A percentile compares a stretch with the other conserved stretches of the same genome.
Conservation (phyloP, 2,329 filamentous ascomycete species). For the Alternaria solani region DNA sequence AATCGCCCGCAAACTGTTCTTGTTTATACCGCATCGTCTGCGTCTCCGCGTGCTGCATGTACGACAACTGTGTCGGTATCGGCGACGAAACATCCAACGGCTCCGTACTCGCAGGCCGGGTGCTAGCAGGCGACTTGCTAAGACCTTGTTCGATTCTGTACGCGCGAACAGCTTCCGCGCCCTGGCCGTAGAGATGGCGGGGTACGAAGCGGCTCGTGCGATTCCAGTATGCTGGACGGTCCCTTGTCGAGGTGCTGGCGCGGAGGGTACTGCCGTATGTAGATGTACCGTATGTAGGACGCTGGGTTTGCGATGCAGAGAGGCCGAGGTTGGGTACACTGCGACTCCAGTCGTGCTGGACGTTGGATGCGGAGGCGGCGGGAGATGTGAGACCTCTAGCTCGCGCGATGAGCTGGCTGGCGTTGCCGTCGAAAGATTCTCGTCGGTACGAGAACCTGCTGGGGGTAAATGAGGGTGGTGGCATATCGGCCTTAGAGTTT, state of each 20-base stretch:
- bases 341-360: conserved; percentile 36
- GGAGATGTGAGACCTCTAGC: conserved; percentile 24
- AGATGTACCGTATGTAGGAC: conserved; percentile 25
- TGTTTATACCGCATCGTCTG: conserved; percentile 17
- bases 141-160: conserved; percentile 32
- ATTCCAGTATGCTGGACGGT: conserved; percentile 42
- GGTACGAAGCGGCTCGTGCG: conserved; percentile 48
- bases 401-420: conserved; percentile 29
- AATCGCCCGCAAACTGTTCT: conserved; percentile 20
- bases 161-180: conserved; percentile 39
- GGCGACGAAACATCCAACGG: conserved; percentile 36
- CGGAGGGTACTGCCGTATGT: conserved; percentile 24
- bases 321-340: conserved; percentile 36
- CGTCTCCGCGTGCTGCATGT: conserved; percentile 17
- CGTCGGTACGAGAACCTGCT: conserved; percentile 18
- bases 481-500: conserved; percentile 7
- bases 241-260: conserved; percentile 16
- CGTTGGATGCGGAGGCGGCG: conserved; percentile 11
- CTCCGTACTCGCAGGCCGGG: conserved; percentile 26
- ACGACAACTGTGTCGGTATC: conserved; percentile 32
- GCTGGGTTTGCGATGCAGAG: conserved; percentile 20
- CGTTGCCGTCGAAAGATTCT: conserved; percentile 11
- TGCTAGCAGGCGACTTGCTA: conserved; percentile 25
- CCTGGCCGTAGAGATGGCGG: conserved; percentile 46
- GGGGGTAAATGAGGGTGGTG: conserved; percentile 5